A percentile compares a stretch with the other conserved stretches of the same genome.
These are phyloP conservation scores for Moesziomyces parantarcticus DNA, from an alignment of 1,284 basidiomycete species.

Conservation along the genomic window DNA sequence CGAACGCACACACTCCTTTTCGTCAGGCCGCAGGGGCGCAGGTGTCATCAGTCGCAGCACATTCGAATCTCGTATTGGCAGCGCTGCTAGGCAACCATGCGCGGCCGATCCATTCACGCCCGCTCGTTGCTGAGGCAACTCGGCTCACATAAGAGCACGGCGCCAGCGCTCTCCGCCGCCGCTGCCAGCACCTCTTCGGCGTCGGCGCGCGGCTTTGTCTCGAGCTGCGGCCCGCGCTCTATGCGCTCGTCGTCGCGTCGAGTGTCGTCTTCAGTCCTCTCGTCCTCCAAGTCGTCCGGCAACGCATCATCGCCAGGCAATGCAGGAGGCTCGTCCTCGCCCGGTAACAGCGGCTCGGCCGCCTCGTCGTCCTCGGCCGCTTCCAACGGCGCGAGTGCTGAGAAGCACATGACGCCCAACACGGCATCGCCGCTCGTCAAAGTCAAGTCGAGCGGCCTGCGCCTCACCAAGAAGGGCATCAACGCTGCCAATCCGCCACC, in stretches of 20 bases:
- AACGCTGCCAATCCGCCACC: slow-evolving; percentile 50
- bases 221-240: slow-evolving; percentile 35
- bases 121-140: slow-evolving; percentile 39
- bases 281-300: slow-evolving; percentile 37
- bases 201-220: slow-evolving; percentile 28
- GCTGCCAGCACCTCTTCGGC: slow-evolving; percentile 3
- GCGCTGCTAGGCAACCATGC: slow-evolving; percentile 26
- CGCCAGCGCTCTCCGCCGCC: slow-evolving; percentile 20
- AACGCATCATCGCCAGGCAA: slow-evolving; percentile 25
- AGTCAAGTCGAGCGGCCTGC: slow-evolving; percentile 17
- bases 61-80: not conserved
- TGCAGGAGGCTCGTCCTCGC: slow-evolving; percentile 25
- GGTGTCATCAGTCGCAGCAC: too few species aligned
- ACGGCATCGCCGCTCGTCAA: slow-evolving; percentile 31
- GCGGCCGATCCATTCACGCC: slow-evolving; percentile 46
- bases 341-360: slow-evolving; percentile 26
- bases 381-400: slow-evolving; percentile 15
- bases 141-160: slow-evolving; percentile 14
- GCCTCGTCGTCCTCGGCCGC: slow-evolving; percentile 33
- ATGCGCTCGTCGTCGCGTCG: slow-evolving; percentile 27
- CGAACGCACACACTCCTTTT: too few species aligned
- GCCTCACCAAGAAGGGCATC: slow-evolving; percentile 15
- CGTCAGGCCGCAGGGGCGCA: too few species aligned
- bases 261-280: slow-evolving; percentile 28
- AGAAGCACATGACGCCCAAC: slow-evolving; percentile 12